These are phyloP conservation scores for Escallonia herrerae DNA, from an alignment of 129 eudicot genomes.

Conservation along the genomic window DNA sequence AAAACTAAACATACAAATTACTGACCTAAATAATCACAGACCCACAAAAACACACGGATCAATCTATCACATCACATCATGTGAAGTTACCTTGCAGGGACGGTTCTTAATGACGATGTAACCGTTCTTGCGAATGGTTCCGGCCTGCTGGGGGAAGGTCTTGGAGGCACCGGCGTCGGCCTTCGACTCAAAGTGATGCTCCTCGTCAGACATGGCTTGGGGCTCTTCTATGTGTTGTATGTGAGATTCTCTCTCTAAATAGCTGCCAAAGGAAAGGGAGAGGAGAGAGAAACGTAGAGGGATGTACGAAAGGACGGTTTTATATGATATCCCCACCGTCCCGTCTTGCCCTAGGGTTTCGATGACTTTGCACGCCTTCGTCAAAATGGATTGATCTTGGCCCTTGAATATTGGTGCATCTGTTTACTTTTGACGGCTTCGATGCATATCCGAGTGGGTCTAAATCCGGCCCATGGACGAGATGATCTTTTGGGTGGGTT, in stretches of 20 bases:
- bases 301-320: background rate
- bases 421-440: background rate
- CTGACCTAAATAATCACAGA: no score
- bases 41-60: no score
- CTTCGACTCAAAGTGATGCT: slow-evolving; percentile 41
- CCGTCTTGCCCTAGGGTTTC: slow-evolving; percentile 5
- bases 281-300: slow-evolving; percentile 1
- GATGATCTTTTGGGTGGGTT: no score
- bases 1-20: no score
- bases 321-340: background rate
- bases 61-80: no score
- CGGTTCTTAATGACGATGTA: slow-evolving; percentile 40
- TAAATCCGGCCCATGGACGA: no score
- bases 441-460: no score
- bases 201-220: slow-evolving; percentile 34
- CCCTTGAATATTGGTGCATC: background rate
- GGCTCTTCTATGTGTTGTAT: background rate
- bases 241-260: background rate
- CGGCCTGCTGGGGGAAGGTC: slow-evolving; percentile 48
- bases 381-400: background rate
- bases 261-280: background rate
- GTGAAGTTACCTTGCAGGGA: slow-evolving; percentile 35
- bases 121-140: slow-evolving; percentile 42
- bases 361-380: background rate
- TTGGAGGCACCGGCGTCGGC: slow-evolving; percentile 50